Percentiles rank a stretch among this genome's conserved stretches.
phyloP scores from a whole-genome alignment of 129 eudicot species.

The Gnaphalium uliginosum region DNA sequence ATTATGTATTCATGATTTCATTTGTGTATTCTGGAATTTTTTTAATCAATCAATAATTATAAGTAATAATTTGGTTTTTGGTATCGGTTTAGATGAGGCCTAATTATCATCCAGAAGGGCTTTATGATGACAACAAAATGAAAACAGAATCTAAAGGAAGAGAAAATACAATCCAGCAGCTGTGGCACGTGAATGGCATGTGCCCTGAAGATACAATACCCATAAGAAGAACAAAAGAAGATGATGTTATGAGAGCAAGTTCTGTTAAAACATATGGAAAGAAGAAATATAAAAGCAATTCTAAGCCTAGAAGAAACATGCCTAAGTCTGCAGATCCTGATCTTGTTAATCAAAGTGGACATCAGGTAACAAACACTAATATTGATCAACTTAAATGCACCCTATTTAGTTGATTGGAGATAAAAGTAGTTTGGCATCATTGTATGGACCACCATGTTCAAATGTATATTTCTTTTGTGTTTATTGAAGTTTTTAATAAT shows the following conservation, averaged over 20 bases:
- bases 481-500: not conserved
- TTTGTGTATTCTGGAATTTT: not conserved
- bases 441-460: not conserved
- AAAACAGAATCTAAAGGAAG: constrained; percentile 39
- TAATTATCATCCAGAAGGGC: constrained; percentile 78
- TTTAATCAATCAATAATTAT: no score
- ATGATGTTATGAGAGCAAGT: no score
- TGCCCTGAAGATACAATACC: constrained; percentile 44
- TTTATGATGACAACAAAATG: constrained; percentile 62
- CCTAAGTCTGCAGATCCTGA: constrained; percentile 80
- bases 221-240: constrained; percentile 8
- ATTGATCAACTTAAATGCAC: not conserved
- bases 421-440: constrained; percentile 3
- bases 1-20: not conserved
- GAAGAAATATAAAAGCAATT: constrained; percentile 40
- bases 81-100: constrained; percentile 57
- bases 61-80: no score
- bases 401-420: constrained; percentile 6
- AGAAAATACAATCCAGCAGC: constrained; percentile 53
- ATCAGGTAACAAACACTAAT: constrained; percentile 58
- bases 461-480: not conserved
- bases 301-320: constrained; percentile 41
- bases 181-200: constrained; percentile 78
- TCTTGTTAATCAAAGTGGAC: constrained; percentile 86
- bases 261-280: no score